Conservation (phyloP, 352 stramenopile genomes). For the Phytophthora citricola region DNA sequence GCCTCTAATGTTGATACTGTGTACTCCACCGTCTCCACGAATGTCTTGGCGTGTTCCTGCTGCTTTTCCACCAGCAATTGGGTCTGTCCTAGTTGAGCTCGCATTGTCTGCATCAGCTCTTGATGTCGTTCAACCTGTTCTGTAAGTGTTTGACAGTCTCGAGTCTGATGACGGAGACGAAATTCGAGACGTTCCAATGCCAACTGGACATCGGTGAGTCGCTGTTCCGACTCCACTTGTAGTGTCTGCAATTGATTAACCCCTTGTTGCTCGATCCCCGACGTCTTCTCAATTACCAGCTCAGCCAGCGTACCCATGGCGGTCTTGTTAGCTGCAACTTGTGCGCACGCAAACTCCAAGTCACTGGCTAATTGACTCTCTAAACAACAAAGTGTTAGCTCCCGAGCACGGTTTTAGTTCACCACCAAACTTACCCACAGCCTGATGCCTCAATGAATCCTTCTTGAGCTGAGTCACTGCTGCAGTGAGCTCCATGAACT, state of each 20-base stretch:
- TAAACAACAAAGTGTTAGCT: conserved; percentile 17
- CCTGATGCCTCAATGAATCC: conserved; percentile 46
- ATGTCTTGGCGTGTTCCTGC: conserved; percentile 51
- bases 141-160: conserved; percentile 52
- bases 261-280: conserved; percentile 47
- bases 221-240: conserved; percentile 55
- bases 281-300: conserved; percentile 54
- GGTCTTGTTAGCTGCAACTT: conserved; percentile 56
- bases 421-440: conserved; percentile 31
- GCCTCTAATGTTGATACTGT: conserved; percentile 34
- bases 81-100: conserved; percentile 48
- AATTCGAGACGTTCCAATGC: conserved; percentile 70
- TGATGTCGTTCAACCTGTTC: conserved; percentile 60
- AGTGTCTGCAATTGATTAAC: conserved; percentile 49
- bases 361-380: conserved; percentile 59
- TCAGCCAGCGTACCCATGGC: conserved; percentile 53
- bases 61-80: conserved; percentile 56
- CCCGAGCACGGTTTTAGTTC: neutral
- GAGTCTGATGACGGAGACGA: conserved; percentile 67
- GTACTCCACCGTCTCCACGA: conserved; percentile 57
- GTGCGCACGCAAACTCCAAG: conserved; percentile 50
- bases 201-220: conserved; percentile 52
- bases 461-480: conserved; percentile 58
- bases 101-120: conserved; percentile 47
- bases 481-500: conserved; percentile 67